phyloP scores from a whole-genome alignment of 2,329 filamentous ascomycete species.

The Pseudocercospora vitis region DNA sequence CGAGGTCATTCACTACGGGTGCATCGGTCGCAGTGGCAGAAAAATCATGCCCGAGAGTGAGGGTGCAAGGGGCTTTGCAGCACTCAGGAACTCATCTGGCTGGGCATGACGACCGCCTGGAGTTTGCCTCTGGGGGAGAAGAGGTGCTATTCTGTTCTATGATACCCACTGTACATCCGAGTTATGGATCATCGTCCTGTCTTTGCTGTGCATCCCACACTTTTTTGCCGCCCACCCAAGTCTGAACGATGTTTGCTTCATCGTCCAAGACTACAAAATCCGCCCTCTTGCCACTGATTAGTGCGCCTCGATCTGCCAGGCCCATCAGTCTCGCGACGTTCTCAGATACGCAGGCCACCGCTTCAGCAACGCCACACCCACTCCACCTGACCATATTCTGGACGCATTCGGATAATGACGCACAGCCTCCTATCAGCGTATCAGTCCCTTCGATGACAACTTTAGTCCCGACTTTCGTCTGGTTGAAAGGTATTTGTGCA shows the following conservation, averaged over 20 bases:
- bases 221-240: slow-evolving; percentile 51
- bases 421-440: slow-evolving; percentile 56
- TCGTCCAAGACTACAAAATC: slow-evolving; percentile 53
- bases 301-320: slow-evolving; percentile 44
- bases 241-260: slow-evolving; percentile 50
- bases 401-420: slow-evolving; percentile 53
- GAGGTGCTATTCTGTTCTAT: neutral
- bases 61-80: slow-evolving; percentile 7
- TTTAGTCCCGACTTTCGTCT: slow-evolving; percentile 51
- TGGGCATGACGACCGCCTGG: slow-evolving; percentile 21
- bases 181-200: neutral
- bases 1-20: slow-evolving; percentile 52
- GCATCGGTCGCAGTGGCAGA: slow-evolving; percentile 36
- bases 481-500: slow-evolving; percentile 52
- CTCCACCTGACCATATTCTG: slow-evolving; percentile 50
- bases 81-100: slow-evolving; percentile 14
- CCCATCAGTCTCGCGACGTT: slow-evolving; percentile 54
- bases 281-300: slow-evolving; percentile 49
- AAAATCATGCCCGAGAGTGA: slow-evolving; percentile 19
- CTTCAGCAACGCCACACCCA: slow-evolving; percentile 50
- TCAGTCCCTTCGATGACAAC: slow-evolving; percentile 55
- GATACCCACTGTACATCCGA: neutral
- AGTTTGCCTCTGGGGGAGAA: too few species aligned
- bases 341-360: slow-evolving; percentile 52
- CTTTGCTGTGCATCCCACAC: slow-evolving; percentile 43